A percentile compares a stretch with the other conserved stretches of the same genome.
Evolutionary conservation across 2,329 filamentous ascomycete species (phyloP).

Genomic region (Ophiostoma sp.): DNA sequence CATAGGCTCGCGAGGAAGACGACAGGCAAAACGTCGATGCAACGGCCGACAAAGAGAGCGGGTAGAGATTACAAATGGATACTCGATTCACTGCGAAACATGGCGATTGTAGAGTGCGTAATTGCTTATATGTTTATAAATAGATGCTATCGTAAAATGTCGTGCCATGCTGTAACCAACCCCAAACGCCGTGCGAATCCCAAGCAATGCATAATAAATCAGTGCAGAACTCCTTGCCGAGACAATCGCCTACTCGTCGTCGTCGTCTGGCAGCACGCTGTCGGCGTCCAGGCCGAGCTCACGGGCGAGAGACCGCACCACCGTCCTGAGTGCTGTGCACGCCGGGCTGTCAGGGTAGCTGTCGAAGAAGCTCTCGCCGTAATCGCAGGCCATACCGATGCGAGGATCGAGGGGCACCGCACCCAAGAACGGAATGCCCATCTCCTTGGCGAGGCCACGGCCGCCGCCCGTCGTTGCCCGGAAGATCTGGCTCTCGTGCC

Average conservation of each 20-base stretch:
- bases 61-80: neutral
- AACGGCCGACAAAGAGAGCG: neutral
- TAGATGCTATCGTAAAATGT: conserved; percentile 4
- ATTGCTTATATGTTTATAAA: neutral
- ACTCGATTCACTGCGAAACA: neutral
- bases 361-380: conserved; percentile 95
- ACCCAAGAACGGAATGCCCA: conserved; percentile 81
- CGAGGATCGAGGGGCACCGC: conserved; percentile 86
- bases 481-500: conserved; percentile 78
- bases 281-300: conserved; percentile 60
- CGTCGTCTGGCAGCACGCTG: conserved; percentile 45
- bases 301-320: conserved; percentile 67
- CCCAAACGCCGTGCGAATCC: conserved; percentile 1
- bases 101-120: neutral
- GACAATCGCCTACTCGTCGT: neutral
- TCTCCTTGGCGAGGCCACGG: conserved; percentile 71
- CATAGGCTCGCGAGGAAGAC: too few species aligned
- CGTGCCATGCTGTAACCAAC: neutral
- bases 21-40: neutral
- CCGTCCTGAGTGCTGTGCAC: conserved; percentile 70
- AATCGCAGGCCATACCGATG: conserved; percentile 95
- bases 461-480: conserved; percentile 86
- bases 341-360: conserved; percentile 90
- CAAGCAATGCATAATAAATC: neutral
- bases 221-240: neutral